These are phyloP conservation scores for Sclerotiophoma versabilis DNA, from an alignment of 2,329 filamentous ascomycete genomes.

Conservation along the genomic window DNA sequence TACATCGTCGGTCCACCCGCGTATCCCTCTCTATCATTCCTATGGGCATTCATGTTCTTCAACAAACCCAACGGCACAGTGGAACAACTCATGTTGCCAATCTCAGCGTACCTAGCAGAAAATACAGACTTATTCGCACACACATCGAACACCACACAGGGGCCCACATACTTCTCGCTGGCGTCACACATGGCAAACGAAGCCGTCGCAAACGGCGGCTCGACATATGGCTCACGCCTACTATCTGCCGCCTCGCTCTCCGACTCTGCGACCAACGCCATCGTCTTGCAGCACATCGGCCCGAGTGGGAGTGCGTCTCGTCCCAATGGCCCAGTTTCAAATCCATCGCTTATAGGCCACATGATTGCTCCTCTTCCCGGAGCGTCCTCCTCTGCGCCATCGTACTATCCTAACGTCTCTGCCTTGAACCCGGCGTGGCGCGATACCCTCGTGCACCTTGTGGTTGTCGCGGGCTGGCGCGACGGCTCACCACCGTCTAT, in stretches of 20 bases:
- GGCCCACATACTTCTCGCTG: conserved; percentile 23
- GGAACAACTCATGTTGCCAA: conserved; percentile 26
- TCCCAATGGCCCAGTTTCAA: conserved; percentile 1
- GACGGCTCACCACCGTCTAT: conserved; percentile 14
- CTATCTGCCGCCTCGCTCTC: conserved; percentile 27
- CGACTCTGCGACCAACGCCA: conserved; percentile 21
- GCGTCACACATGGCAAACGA: conserved; percentile 22
- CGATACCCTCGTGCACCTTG: conserved; percentile 28
- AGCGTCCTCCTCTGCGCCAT: conserved; percentile 8
- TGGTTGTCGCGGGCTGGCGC: conserved; percentile 23
- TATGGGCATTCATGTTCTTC: conserved; percentile 30
- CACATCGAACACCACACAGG: conserved; percentile 13
- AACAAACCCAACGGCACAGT: conserved; percentile 31
- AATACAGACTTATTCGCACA: conserved; percentile 22
- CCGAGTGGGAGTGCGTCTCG: neutral
- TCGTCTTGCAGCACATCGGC: conserved; percentile 15
- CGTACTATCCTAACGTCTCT: conserved; percentile 24
- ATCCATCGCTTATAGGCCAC: conserved; percentile 32
- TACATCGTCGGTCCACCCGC: conserved; percentile 31
- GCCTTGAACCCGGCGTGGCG: conserved; percentile 38
- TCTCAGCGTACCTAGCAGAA: conserved; percentile 22
- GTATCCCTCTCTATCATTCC: conserved; percentile 21
- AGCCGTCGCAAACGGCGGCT: conserved; percentile 29
- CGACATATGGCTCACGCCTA: conserved; percentile 31
- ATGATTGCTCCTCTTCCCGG: conserved; percentile 23